Evolutionary conservation across 2,329 filamentous ascomycete genomes (phyloP), one percentile per base, ranked within the genome.

Genomic region (Cladosporium sp.): DNA sequence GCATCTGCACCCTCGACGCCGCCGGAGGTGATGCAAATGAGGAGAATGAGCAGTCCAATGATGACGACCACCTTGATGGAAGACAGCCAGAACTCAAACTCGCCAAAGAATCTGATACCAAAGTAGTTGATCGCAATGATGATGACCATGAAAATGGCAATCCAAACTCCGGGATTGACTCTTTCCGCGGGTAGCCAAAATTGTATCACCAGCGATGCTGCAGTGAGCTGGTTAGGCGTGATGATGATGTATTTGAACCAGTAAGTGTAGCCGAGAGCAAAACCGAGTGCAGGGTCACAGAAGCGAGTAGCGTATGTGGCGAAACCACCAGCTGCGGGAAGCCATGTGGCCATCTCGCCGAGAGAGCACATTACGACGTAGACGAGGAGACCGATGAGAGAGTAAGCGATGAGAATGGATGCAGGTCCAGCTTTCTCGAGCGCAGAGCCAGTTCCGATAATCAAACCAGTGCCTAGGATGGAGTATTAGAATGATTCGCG

Each of bases 281-380:
- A 93, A 49, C 88, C 88, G 20, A 93, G 78, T 53, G 86, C 85
- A 47, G 86, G 86, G 59, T 93, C 86, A 61, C 83, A 85, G 72
- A 89, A 93, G 41, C 49, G 49, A 18, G 35, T 30, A 19, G 49
- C 49, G 43, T 51, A 51, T 22, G 41, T 46, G 53, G 86, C 86
- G 69, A 93, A 94, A 58, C 88, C 88, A 64, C 85, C 82, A 49
- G 82, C 79, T 60, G 90, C 76, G 43, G 88, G 88, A 29, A 93
- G 69, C 85, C 86, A 93, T 46, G 87, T 80, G 7, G 87, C 86
- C 86, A 93, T 93, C 68, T 92, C 87, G 55, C 87, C 88, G 3
- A 93, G 79, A 50, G 80, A 84, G 51, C 83, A 83, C 86, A 93
- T 90, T 58, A 93, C 87, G 36, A 89, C 72, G 68, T 83, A 93